These are phyloP conservation scores for Rhypophila decipiens DNA, from an alignment of 495 filamentous ascomycete genomes.

Conservation along the genomic window DNA sequence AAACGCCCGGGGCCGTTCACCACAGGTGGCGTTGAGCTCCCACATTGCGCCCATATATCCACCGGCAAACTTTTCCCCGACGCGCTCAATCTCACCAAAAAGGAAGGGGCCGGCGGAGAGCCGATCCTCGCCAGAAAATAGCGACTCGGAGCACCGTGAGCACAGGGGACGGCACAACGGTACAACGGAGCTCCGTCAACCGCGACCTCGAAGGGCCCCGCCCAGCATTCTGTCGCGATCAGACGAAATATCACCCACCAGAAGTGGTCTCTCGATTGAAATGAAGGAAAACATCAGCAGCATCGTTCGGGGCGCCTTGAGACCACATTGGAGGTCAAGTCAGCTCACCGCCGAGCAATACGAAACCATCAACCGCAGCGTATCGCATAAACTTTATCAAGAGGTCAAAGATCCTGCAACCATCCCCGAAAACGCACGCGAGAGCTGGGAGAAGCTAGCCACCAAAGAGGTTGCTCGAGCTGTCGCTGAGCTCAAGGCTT, in stretches of 20 bases:
- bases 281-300: constrained; percentile 76
- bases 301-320: constrained; percentile 70
- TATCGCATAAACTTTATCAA: constrained; percentile 82
- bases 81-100: constrained; percentile 14
- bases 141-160: constrained; percentile 38
- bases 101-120: constrained; percentile 21
- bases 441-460: constrained; percentile 63
- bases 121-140: constrained; percentile 34
- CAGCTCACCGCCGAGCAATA: constrained; percentile 75
- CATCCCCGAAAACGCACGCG: constrained; percentile 48
- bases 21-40: constrained; percentile 57
- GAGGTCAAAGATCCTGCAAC: constrained; percentile 56
- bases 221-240: constrained; percentile 34
- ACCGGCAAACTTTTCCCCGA: constrained; percentile 54
- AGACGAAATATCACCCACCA: constrained; percentile 49
- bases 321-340: constrained; percentile 66
- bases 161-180: constrained; percentile 16
- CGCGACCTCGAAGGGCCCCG: constrained; percentile 38
- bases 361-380: constrained; percentile 75
- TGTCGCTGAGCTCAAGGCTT: constrained; percentile 40
- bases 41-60: constrained; percentile 56
- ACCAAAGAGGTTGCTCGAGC: constrained; percentile 68
- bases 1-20: constrained; percentile 58
- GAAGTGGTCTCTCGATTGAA: constrained; percentile 54
- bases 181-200: constrained; percentile 41